Conservation (phyloP, 2,329 filamentous ascomycete species). For the Malbranchea zuffiana region DNA sequence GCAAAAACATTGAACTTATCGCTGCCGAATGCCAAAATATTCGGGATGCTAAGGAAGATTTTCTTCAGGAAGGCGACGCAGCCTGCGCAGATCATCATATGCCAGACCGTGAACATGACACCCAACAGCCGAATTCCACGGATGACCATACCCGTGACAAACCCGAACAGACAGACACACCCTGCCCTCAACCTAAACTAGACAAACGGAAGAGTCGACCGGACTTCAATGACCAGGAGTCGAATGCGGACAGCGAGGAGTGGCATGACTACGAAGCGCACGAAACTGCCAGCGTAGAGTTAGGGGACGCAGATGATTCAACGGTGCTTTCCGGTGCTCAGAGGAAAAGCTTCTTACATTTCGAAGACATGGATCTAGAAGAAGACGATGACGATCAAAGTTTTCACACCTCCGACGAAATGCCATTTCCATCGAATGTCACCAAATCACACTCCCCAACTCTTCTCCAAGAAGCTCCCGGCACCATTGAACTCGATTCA, state of each 20-base stretch:
- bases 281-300: constrained; percentile 29
- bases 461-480: no score
- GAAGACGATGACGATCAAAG: background rate
- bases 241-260: constrained; percentile 9
- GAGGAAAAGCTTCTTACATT: background rate
- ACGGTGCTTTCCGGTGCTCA: constrained; percentile 1
- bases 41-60: background rate
- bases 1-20: constrained; percentile 21
- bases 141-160: background rate
- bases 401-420: background rate
- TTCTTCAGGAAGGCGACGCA: background rate
- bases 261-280: constrained; percentile 17
- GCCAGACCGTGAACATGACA: background rate
- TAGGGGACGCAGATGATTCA: constrained; percentile 22
- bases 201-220: constrained; percentile 2
- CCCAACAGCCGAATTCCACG: background rate
- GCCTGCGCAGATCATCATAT: background rate
- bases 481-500: no score
- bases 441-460: no score
- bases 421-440: background rate
- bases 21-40: constrained; percentile 12
- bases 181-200: background rate
- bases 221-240: constrained; percentile 7
- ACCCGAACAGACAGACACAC: background rate
- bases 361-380: background rate